These are phyloP conservation scores for Cicer chorassanicum DNA, from an alignment of 306 rosid species.

Conservation along the genomic window DNA sequence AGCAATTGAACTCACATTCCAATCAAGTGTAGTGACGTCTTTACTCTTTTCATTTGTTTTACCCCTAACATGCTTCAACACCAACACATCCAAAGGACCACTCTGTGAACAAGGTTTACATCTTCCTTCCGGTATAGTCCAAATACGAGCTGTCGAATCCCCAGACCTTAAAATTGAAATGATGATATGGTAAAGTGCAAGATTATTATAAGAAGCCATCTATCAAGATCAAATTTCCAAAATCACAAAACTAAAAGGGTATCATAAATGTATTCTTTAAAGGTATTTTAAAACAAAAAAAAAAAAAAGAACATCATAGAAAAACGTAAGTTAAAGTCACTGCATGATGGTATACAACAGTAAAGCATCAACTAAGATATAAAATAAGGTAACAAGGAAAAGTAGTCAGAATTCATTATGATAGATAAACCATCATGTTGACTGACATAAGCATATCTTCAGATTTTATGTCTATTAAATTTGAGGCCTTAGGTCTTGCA, in stretches of 20 bases:
- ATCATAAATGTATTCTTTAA: constrained; percentile 2
- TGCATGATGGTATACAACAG: neutral
- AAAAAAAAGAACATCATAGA: neutral
- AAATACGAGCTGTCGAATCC: constrained; percentile 96
- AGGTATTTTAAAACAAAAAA: constrained; percentile 6
- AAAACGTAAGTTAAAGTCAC: neutral
- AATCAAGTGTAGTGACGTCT: constrained; percentile 92
- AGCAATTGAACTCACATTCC: constrained; percentile 79
- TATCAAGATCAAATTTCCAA: constrained; percentile 15
- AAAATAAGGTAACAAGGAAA: constrained; percentile 8
- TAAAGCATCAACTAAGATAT: neutral
- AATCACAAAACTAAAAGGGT: constrained; percentile 15
- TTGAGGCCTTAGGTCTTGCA: neutral
- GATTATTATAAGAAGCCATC: constrained; percentile 23
- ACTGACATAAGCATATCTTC: constrained; percentile 10
- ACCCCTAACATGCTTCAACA: constrained; percentile 90
- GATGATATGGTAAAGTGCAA: constrained; percentile 15
- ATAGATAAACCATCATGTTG: neutral
- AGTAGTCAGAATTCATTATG: neutral
- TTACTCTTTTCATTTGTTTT: constrained; percentile 78
- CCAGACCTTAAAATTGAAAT: constrained; percentile 66
- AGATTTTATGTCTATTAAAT: constrained; percentile 1
- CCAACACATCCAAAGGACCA: constrained; percentile 64
- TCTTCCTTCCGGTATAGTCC: constrained; percentile 79
- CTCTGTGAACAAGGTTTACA: constrained; percentile 58